These are phyloP conservation scores for Talaromyces sp. DNA, from an alignment of 2,329 filamentous ascomycete genomes.

Conservation along the genomic window DNA sequence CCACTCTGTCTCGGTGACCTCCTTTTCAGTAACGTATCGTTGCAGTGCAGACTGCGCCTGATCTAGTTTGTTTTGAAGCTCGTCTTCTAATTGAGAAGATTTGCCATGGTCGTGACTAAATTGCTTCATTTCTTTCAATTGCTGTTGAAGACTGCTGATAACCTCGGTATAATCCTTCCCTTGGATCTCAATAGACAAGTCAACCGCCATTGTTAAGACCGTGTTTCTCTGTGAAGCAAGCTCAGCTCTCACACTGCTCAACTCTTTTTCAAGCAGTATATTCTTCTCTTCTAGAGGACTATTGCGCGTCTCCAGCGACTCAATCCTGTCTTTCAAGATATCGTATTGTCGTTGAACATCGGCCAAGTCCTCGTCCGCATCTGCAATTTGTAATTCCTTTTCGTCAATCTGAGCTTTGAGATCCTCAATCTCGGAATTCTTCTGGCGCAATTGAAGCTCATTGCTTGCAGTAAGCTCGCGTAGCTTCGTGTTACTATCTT, in stretches of 20 bases:
- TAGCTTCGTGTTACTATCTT: conserved; percentile 34
- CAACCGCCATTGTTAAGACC: conserved; percentile 38
- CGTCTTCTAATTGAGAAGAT: conserved; percentile 24
- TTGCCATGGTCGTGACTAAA: conserved; percentile 22
- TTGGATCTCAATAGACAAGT: conserved; percentile 33
- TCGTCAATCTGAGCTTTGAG: conserved; percentile 38
- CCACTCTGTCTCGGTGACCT: conserved; percentile 37
- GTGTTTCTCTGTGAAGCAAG: conserved; percentile 39
- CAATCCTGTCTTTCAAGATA: conserved; percentile 36
- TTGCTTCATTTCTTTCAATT: conserved; percentile 27
- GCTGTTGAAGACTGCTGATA: conserved; percentile 39
- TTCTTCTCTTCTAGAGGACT: conserved; percentile 41
- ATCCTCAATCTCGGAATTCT: conserved; percentile 38
- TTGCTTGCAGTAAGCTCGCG: conserved; percentile 34
- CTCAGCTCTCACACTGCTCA: conserved; percentile 37
- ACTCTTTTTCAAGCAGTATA: conserved; percentile 36
- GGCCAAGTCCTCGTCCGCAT: conserved; percentile 36
- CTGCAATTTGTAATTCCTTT: conserved; percentile 36
- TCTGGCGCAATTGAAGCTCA: conserved; percentile 37
- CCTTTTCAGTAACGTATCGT: conserved; percentile 30
- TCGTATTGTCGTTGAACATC: conserved; percentile 35
- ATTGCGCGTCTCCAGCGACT: conserved; percentile 35
- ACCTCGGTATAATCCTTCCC: conserved; percentile 42
- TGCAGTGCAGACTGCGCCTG: conserved; percentile 33
- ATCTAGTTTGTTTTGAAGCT: conserved; percentile 31